A percentile compares a stretch with the other conserved stretches of the same genome.
These are phyloP conservation scores for Beauveria sp. DNA, from an alignment of 2,329 filamentous ascomycete genomes.

Conservation along the genomic window DNA sequence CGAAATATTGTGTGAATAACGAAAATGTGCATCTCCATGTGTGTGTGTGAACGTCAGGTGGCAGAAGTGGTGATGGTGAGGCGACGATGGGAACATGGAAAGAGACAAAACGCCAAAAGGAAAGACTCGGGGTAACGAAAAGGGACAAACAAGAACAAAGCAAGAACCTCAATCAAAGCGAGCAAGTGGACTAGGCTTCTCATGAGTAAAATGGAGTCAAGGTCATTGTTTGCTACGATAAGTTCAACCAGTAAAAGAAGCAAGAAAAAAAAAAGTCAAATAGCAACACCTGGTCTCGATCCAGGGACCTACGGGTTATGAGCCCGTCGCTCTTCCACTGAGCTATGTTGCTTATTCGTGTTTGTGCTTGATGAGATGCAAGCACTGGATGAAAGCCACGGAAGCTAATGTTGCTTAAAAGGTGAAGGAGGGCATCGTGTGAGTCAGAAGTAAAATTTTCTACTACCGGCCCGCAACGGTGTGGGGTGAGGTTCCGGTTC, in stretches of 20 bases:
- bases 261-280: neutral
- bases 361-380: neutral
- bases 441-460: too few species aligned
- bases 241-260: neutral
- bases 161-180: too few species aligned
- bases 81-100: neutral
- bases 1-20: neutral
- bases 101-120: neutral
- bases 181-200: neutral
- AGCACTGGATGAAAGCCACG: neutral
- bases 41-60: neutral
- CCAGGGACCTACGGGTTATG: slow-evolving; percentile 13
- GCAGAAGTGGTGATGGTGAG: too few species aligned
- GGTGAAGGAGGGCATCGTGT: too few species aligned
- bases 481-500: too few species aligned
- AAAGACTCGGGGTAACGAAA: neutral
- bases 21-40: neutral
- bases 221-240: neutral
- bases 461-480: too few species aligned
- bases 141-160: neutral
- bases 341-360: slow-evolving; percentile 11
- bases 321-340: slow-evolving; percentile 13
- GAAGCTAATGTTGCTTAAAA: too few species aligned
- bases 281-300: slow-evolving; percentile 14
- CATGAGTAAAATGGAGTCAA: neutral